Evolutionary conservation across 352 stramenopile species (phyloP), one percentile per base, ranked within the genome.

Genomic region (Globisporangium ultimum): DNA sequence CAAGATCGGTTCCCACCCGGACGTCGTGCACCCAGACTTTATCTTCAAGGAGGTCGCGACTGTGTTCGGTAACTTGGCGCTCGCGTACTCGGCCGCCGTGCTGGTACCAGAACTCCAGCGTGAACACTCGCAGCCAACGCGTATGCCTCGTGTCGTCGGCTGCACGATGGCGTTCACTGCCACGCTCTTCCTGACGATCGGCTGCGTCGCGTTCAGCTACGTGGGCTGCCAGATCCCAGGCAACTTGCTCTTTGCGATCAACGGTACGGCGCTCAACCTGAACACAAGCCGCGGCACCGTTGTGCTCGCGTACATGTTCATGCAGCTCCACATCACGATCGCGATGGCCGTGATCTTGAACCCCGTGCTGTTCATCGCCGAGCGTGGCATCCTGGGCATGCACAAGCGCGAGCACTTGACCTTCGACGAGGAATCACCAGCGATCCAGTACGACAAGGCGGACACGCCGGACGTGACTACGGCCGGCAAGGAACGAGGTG

Each of bases 281-380:
- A 55, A 72, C 18, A 64, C 78, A 2, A 70, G 76, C 56, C 67
- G 75, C 21, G 78, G 75, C 61, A 66, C 64, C 55, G 72, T 84
- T 54, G 72, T 84, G 53, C 58, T 84, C 13, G 78, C 71, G 10
- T 87, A 77, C 52, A 63, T 79, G 60, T 84, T 80, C 67, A 87
- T 87, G 76, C 76, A 84, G 61, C 50, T 87, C 50, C 76, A 87
- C 61, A 79, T 87, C 59, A 80, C 72, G 47, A 84, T 87, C 55
- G 76, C 74, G 3, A 76, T 84, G 60, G 77, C 72, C 20, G 72
- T 84, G 21, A 84, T 87, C 56, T 48, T 87, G 43, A 79, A 81
- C 55, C 76, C 76, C 8, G 74, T 80, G 53, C 55, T 87, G 15
- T 83, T 84, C 61, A 81, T 87, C 42, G 68, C 69, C 20, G 76